A percentile compares a stretch with the other conserved stretches of the same genome.
Evolutionary conservation across 106 monocot genomes (phyloP).

Genomic region (Chionographis japonica): DNA sequence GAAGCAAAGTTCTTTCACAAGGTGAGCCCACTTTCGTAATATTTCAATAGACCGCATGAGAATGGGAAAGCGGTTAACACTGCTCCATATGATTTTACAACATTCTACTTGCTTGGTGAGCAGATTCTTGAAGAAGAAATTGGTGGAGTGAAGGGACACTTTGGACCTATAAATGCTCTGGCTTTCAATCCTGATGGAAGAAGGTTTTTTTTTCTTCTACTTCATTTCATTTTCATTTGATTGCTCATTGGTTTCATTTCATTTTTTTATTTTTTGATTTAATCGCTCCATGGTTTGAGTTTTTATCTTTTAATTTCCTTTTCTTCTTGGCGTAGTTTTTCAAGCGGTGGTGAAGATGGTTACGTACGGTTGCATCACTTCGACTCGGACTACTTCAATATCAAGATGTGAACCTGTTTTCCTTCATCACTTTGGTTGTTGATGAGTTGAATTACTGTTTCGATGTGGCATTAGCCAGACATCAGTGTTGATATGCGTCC

Average conservation of each 20-base stretch:
- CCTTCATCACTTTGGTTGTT: too few relatives aligned
- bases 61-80: background rate
- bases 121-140: slow-evolving; percentile 98
- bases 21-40: slow-evolving; percentile 22
- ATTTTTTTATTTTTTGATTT: too few relatives aligned
- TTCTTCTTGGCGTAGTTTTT: background rate
- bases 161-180: slow-evolving; percentile 92
- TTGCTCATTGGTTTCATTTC: too few relatives aligned
- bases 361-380: slow-evolving; percentile 2
- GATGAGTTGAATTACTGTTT: too few relatives aligned
- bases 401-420: background rate
- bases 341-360: slow-evolving; percentile 7
- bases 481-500: too few relatives aligned
- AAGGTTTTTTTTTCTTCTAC: slow-evolving; percentile 37
- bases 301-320: background rate
- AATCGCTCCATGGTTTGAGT: too few relatives aligned
- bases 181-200: slow-evolving; percentile 97
- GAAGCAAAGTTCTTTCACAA: slow-evolving; percentile 98
- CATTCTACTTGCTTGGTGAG: slow-evolving; percentile 4
- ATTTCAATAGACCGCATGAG: background rate
- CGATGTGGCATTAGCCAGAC: too few relatives aligned
- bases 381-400: background rate
- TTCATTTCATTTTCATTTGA: too few relatives aligned
- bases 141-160: slow-evolving; percentile 96
- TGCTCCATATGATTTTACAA: background rate